Evolutionary conservation across 2,329 filamentous ascomycete genomes (phyloP), one percentile per base, ranked within the genome.

Genomic region (Escovopsis sp.): DNA sequence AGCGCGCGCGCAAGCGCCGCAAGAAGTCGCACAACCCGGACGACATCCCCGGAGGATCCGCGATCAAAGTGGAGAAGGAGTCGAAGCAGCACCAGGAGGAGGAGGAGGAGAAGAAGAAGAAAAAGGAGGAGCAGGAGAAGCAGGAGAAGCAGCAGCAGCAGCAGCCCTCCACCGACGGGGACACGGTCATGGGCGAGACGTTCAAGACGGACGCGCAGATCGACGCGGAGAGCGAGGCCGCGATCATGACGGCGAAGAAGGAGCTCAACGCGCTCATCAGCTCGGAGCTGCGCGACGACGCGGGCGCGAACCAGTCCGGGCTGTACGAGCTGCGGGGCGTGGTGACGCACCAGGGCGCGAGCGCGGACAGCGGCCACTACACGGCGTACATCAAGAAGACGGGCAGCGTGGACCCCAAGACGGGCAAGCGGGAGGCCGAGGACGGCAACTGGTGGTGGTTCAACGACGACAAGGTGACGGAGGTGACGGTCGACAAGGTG

Each of bases 401-500:
- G 46, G 80, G 75, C 0, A 65, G 69, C 9, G 65, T 85, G 44
- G 83, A 93, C 51, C 71, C 80, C 13, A 76, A 79, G 54, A 84
- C 81, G 15, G 86, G 84, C 50, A 84, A 86, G 67, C 70, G 76
- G 53, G 77, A 75, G 41, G 78, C 83, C 55, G 86, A 94, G 57
- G 86, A 94, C 56, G 87, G 84, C 51, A 94, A 87, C 54, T 98
- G 91, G 91, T 98, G 91, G 89, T 98, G 91, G 89, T 98, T 98
- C 72, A 96, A 98, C 61, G 91, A 98, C 55, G 89, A 98, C 58
- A 93, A 87, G 67, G 91, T 98, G 30, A 79, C 82, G 12, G 91
- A 98, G 66, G 91, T 98, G 25, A 78, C 85, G 13, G 70, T 76
- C 24, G 89, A 96, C 53, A 91, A 94, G 68, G 93, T 98, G 50